Evolutionary conservation across 208 protist genomes (phyloP).

Genomic region (Acanthamoeba sp.): DNA sequence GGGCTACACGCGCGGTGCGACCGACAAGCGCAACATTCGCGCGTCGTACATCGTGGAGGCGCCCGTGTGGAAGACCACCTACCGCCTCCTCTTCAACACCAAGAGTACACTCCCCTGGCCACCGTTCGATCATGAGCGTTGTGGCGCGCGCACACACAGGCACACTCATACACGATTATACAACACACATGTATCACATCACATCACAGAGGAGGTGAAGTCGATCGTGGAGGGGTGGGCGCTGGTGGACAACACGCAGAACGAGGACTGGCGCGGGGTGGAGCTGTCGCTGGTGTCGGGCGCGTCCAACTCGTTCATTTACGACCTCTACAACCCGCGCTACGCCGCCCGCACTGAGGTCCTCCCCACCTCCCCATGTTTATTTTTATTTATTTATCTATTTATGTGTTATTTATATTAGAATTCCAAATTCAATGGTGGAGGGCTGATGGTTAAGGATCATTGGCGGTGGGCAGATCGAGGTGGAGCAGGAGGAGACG

Average conservation of each 20-base stretch:
- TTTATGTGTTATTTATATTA: too few species aligned
- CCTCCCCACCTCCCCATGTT: not conserved
- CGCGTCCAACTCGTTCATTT: constrained; percentile 49
- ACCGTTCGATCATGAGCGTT: too few species aligned
- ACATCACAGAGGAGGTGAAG: not conserved
- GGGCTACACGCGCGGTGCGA: not conserved
- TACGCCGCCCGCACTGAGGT: constrained; percentile 15
- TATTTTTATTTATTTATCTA: too few species aligned
- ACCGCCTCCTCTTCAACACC: not conserved
- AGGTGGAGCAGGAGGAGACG: constrained; percentile 29
- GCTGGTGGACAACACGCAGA: constrained; percentile 27
- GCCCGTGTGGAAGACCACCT: constrained; percentile 33
- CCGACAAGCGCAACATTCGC: not conserved
- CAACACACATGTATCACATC: too few species aligned
- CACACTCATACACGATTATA: too few species aligned
- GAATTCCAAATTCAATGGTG: too few species aligned
- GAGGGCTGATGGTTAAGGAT: not conserved
- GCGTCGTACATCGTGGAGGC: constrained; percentile 22
- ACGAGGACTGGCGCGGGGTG: constrained; percentile 15
- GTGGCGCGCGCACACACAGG: too few species aligned
- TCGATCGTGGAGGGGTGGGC: not conserved
- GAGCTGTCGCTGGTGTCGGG: constrained; percentile 26
- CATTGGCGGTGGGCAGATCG: not conserved
- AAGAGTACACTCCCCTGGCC: not conserved
- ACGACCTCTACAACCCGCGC: constrained; percentile 39